Base-by-base conservation (phyloP, 352 stramenopile genomes). In the Globisporangium spiculum region DNA sequence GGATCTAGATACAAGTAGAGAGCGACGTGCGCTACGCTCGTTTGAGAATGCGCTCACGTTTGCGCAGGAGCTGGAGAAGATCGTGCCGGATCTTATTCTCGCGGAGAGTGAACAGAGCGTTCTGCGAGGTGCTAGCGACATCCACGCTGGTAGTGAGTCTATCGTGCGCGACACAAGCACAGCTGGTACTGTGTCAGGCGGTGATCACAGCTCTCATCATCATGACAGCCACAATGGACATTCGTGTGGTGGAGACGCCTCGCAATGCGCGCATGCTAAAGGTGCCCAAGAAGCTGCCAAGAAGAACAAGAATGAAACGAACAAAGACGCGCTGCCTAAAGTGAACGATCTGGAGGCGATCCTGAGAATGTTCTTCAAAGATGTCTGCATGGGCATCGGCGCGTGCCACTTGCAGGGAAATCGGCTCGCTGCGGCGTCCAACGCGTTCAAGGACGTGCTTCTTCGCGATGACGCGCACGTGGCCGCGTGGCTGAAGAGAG, bases 391-490 rank as follows among this genome's bases (percentile, higher is more conserved):
- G 32, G 85, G 81, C 5, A 78, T 91, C 41, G 81, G 83, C 1
- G 56, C 63, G 1, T 89, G 81, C 69, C 63, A 84, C 5, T 60
- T 87, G 4, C 63, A 73, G 12, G 26, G 63, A 59, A 38, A 50
- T 8, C 69, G 70, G 3, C 65, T 83, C 22, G 79, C 81, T 0
- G 73, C 71, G 8, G 81, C 81, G 0, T 82, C 81, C 1, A 81
- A 93, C 34, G 83, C 80, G 50, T 90, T 85, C 38, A 93, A 93
- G 27, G 76, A 93, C 48, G 81, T 90, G 30, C 67, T 93, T 10
- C 60, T 91, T 22, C 67, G 78, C 30, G 83, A 91, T 52, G 74
- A 86, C 18, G 62, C 50, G 14, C 69, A 91, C 59, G 12, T 86
- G 4, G 18, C 27, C 0, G 81, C 83, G 60, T 93, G 85, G 85